Evolutionary conservation across 2,329 filamentous ascomycete species (phyloP), one percentile per base, ranked within the genome.

Genomic region (Fusarium sp.): DNA sequence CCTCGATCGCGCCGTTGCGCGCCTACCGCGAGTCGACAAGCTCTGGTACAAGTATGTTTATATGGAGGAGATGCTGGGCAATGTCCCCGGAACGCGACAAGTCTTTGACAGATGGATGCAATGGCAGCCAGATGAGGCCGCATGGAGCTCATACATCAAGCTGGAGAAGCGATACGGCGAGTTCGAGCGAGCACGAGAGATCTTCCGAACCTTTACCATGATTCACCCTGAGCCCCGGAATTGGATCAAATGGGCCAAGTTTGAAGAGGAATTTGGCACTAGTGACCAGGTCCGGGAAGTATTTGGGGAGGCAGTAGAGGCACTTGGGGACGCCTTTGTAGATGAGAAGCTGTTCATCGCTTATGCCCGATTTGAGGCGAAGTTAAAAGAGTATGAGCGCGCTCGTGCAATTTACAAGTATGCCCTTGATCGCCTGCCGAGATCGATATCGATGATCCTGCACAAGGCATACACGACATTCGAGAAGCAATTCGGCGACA

Each of bases 11-110:
- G 94, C 96, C n/a, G 93, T 98, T 52, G 94, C 94, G 1, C 92
- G 96, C 56, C 83, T 97, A 37, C 96, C 96, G 7, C 86, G 96
- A 58, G 88, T 98, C 39, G 94, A 98, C 78, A 98, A 98, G 84
- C 83, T 99, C 33, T 99, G 96, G 96, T 99, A 97, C 84, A 98
- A 98, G 79, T 99, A 97, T 83, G 93, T 97, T 25, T 97, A 97
- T 78, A 96, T 97, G 91, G 95, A 98, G 82, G 96, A 99, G 85
- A 98, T 95, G 81, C 86, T 99, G 54, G 94, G 94, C 9, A 97
- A 99, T 74, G 90, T 99, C 47, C 89, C 94, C 5, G 96, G 95
- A 35, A 96, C 94, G 4, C 85, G 96, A 59, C 93, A 97, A 73
- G 93, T 98, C 0, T 99, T 98, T 77, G 96, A 99, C 81, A 87